phyloP scores from a whole-genome alignment of 2,329 filamentous ascomycete species.

The Exophiala alcalophila region DNA sequence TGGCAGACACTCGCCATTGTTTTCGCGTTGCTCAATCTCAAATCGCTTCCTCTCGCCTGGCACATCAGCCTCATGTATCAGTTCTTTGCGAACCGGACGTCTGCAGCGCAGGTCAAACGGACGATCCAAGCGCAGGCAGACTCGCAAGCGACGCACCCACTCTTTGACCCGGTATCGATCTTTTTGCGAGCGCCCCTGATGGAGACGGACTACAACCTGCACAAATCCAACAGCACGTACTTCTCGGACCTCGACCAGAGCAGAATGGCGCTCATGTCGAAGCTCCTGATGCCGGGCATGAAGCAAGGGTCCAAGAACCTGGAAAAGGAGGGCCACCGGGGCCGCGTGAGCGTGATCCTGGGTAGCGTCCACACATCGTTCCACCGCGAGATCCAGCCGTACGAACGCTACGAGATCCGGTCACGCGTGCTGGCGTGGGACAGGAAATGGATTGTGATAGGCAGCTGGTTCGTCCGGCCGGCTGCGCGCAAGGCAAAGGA shows the following conservation, averaged over 20 bases:
- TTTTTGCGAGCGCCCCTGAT: slow-evolving; percentile 64
- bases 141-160: slow-evolving; percentile 47
- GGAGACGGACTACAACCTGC: slow-evolving; percentile 81
- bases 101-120: slow-evolving; percentile 40
- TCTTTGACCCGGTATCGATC: slow-evolving; percentile 71
- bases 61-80: slow-evolving; percentile 63
- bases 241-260: slow-evolving; percentile 62
- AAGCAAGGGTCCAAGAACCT: slow-evolving; percentile 46
- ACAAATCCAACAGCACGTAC: slow-evolving; percentile 57
- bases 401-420: slow-evolving; percentile 70
- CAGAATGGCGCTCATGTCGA: slow-evolving; percentile 74
- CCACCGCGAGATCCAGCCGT: slow-evolving; percentile 68
- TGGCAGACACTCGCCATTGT: slow-evolving; percentile 44
- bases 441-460: slow-evolving; percentile 75
- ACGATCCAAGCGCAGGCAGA: slow-evolving; percentile 43
- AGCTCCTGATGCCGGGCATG: slow-evolving; percentile 61
- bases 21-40: slow-evolving; percentile 64
- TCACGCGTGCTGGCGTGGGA: slow-evolving; percentile 70
- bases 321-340: slow-evolving; percentile 46
- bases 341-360: slow-evolving; percentile 60
- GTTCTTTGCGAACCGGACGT: slow-evolving; percentile 55
- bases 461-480: slow-evolving; percentile 67
- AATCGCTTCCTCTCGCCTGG: slow-evolving; percentile 72
- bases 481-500: slow-evolving; percentile 37
- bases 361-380: slow-evolving; percentile 73